phyloP scores from a whole-genome alignment of 257 asterid species.

The Jaltomata sinuosa region DNA sequence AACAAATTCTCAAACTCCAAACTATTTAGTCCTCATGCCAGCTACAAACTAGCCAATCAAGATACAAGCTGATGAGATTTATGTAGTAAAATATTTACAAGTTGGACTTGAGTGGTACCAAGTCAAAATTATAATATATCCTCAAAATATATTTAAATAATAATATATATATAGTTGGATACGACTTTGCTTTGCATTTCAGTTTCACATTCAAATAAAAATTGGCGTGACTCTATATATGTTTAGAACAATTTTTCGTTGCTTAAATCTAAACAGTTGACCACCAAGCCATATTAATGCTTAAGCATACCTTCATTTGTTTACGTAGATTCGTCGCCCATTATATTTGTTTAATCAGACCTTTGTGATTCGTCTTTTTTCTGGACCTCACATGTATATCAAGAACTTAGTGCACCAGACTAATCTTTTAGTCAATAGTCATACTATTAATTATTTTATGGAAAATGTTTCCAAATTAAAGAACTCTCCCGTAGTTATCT shows the following conservation, averaged over 20 bases:
- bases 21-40: background rate
- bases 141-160: background rate
- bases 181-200: background rate
- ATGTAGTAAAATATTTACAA: conserved; percentile 2
- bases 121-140: background rate
- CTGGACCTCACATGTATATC: background rate
- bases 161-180: background rate
- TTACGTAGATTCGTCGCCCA: background rate
- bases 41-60: background rate
- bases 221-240: background rate
- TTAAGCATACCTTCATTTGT: background rate
- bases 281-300: background rate
- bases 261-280: background rate
- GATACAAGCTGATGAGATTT: background rate
- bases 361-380: background rate
- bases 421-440: background rate
- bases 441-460: background rate
- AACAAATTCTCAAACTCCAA: background rate
- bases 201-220: background rate
- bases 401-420: background rate
- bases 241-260: background rate
- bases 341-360: background rate
- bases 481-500: background rate
- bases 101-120: conserved; percentile 11
- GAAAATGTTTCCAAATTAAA: background rate